Percentiles rank a stretch among this genome's conserved stretches.
Conservation (phyloP, 164 flowering plant genomes). For the Annona cherimola region DNA sequence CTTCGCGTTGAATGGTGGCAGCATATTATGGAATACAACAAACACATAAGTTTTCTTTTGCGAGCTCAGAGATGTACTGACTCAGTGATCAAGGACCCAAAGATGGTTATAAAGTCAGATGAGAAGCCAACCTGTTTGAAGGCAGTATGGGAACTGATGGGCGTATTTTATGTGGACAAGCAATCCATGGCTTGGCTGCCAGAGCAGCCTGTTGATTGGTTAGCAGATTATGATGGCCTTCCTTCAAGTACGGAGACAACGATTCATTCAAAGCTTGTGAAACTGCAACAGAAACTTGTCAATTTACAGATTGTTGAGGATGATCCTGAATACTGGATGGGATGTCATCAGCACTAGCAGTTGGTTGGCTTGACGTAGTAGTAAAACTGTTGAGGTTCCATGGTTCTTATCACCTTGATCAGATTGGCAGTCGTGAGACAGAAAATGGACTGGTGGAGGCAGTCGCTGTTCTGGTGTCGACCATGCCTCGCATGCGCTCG, state of each 20-base stretch:
- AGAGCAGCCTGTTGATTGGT: slow-evolving; percentile 94
- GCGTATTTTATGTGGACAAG: slow-evolving; percentile 85
- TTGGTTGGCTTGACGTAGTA: slow-evolving; percentile 95
- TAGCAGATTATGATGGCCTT: slow-evolving; percentile 74
- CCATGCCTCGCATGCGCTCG: slow-evolving; percentile 91
- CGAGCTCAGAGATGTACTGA: slow-evolving; percentile 31
- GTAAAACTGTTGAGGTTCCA: slow-evolving; percentile 89
- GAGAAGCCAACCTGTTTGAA: no score
- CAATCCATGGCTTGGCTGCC: slow-evolving; percentile 73
- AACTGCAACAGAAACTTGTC: slow-evolving; percentile 61
- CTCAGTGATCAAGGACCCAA: slow-evolving; percentile 64
- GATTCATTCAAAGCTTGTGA: slow-evolving; percentile 63
- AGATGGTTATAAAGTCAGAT: slow-evolving; percentile 48
- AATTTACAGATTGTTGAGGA: slow-evolving; percentile 74
- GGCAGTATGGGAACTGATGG: slow-evolving; percentile 97
- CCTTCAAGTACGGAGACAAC: slow-evolving; percentile 49
- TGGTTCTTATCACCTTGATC: slow-evolving; percentile 90
- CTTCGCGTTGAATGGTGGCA: slow-evolving; percentile 67
- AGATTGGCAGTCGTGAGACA: slow-evolving; percentile 85
- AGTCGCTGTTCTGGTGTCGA: slow-evolving; percentile 82
- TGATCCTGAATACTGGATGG: slow-evolving; percentile 69
- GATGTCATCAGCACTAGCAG: slow-evolving; percentile 73
- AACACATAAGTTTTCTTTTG: slow-evolving; percentile 63
- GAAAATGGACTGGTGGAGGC: slow-evolving; percentile 97
- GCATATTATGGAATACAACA: slow-evolving; percentile 81